Evolutionary conservation across 192 early-diverging fungal genomes (phyloP).

Genomic region (Linnemannia hyalina): DNA sequence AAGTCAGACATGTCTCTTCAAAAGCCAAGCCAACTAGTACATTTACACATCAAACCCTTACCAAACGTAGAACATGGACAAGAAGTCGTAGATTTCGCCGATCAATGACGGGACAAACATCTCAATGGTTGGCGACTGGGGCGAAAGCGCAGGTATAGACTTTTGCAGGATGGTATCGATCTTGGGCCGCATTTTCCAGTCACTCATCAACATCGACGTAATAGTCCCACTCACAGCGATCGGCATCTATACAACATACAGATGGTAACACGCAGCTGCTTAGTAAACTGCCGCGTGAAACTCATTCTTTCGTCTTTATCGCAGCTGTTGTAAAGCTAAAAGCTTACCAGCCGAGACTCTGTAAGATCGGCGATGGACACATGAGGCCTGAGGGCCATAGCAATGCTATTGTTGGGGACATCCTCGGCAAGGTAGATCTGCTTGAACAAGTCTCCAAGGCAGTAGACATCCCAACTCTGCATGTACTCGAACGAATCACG

Average conservation of each 20-base stretch:
- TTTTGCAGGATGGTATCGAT: conserved; percentile 63
- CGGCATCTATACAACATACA: conserved; percentile 56
- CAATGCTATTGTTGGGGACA: conserved; percentile 48
- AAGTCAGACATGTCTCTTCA: neutral
- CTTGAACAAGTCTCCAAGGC: conserved; percentile 63
- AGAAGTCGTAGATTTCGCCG: conserved; percentile 70
- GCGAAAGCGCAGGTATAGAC: conserved; percentile 60
- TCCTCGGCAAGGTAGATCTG: conserved; percentile 59
- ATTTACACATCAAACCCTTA: conserved; percentile 17
- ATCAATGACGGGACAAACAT: conserved; percentile 63
- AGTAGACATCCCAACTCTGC: conserved; percentile 66
- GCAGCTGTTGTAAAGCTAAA: neutral
- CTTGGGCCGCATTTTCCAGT: conserved; percentile 65
- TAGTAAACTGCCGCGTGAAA: neutral
- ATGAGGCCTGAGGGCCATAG: conserved; percentile 26
- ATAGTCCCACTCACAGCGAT: conserved; percentile 61
- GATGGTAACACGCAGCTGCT: neutral
- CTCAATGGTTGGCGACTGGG: conserved; percentile 53
- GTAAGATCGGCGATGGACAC: conserved; percentile 26
- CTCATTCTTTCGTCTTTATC: neutral
- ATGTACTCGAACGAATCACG: conserved; percentile 59
- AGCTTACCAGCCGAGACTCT: conserved; percentile 27
- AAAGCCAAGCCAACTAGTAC: too few species aligned
- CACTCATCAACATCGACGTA: conserved; percentile 45
- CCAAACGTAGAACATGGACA: conserved; percentile 64